phyloP scores from a whole-genome alignment of 257 asterid genomes.

The Leonotis leonurus region DNA sequence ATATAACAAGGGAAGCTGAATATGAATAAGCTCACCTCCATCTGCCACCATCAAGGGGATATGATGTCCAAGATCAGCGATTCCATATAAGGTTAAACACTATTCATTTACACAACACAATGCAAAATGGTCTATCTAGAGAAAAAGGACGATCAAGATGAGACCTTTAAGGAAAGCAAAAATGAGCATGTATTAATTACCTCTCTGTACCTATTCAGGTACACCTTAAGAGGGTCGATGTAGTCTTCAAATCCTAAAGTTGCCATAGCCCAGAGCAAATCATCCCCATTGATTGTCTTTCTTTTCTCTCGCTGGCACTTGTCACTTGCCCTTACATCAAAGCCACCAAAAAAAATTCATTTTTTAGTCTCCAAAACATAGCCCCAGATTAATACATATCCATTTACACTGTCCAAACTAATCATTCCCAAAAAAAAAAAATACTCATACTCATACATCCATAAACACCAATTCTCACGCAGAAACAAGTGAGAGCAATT shows the following conservation, averaged over 20 bases:
- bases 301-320: slow-evolving; percentile 91
- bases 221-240: slow-evolving; percentile 80
- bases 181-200: slow-evolving; percentile 28
- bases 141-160: neutral
- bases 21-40: slow-evolving; percentile 54
- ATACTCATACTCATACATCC: neutral
- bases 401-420: neutral
- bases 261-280: slow-evolving; percentile 87
- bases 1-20: neutral
- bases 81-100: neutral
- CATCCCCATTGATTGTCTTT: slow-evolving; percentile 88
- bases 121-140: neutral
- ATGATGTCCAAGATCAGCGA: slow-evolving; percentile 20
- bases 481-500: neutral
- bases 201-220: slow-evolving; percentile 77
- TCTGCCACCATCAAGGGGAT: slow-evolving; percentile 46
- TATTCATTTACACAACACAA: slow-evolving; percentile 21
- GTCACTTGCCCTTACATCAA: slow-evolving; percentile 71
- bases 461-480: neutral
- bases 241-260: slow-evolving; percentile 91
- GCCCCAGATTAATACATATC: neutral
- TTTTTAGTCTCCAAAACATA: neutral
- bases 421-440: neutral
- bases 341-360: slow-evolving; percentile 14
- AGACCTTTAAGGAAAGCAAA: neutral